Conservation (phyloP, 2,329 filamentous ascomycete genomes). For the Monilinia laxa region DNA sequence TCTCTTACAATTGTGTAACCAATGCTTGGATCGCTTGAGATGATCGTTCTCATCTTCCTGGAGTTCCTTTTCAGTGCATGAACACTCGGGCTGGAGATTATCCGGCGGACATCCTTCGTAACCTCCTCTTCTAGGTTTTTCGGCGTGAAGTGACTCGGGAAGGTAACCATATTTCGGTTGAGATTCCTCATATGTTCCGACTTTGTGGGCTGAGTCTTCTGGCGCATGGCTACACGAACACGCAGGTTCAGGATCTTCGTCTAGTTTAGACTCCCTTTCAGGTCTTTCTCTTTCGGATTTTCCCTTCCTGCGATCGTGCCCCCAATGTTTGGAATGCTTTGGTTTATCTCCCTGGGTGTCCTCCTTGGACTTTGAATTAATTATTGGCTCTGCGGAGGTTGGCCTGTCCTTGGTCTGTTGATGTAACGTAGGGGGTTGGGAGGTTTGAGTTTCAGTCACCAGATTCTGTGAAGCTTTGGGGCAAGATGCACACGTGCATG, state of each 20-base stretch:
- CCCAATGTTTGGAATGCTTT: not conserved
- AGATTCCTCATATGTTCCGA: not conserved
- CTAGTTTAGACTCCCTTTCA: not conserved
- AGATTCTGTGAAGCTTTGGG: slow-evolving; percentile 14
- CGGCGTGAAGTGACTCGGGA: not conserved
- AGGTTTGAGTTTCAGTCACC: not conserved
- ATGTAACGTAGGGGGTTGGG: not conserved
- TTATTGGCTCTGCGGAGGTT: not conserved
- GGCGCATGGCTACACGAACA: not conserved
- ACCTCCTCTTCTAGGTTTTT: not conserved
- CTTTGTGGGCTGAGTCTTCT: not conserved
- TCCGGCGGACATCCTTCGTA: not conserved
- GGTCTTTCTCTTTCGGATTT: not conserved
- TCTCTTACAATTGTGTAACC: slow-evolving; percentile 1
- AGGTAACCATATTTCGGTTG: not conserved
- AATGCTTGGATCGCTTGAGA: slow-evolving; percentile 12
- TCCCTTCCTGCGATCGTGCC: not conserved
- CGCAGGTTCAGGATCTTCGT: not conserved
- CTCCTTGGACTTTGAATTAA: not conserved
- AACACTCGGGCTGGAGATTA: not conserved
- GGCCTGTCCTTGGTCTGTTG: not conserved
- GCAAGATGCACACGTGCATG: slow-evolving; percentile 17
- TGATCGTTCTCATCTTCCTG: not conserved
- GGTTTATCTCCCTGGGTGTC: not conserved
- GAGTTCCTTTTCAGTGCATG: not conserved